Conservation (phyloP, 345 rosid genomes). For the Punica granatum region DNA sequence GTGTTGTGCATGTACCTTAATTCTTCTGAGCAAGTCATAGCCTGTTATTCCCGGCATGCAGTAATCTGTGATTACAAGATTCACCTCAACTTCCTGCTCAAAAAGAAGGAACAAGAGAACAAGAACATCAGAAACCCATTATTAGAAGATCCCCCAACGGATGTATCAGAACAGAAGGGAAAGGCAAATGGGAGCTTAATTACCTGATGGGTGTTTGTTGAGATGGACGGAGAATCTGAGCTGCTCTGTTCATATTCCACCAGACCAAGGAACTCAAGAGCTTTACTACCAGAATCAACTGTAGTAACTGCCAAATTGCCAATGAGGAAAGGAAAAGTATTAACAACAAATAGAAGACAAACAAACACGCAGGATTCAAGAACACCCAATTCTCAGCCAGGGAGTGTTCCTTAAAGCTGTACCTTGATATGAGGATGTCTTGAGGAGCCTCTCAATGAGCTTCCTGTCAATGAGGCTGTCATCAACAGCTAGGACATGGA, state of each 20-base stretch:
- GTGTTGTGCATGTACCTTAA: constrained; percentile 38
- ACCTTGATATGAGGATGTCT: constrained; percentile 91
- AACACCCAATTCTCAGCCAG: background rate
- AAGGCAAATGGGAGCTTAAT: background rate
- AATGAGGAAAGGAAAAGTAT: background rate
- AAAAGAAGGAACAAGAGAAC: background rate
- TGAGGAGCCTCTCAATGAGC: constrained; percentile 82
- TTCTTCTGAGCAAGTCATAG: constrained; percentile 68
- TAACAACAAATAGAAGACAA: background rate
- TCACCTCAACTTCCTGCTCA: constrained; percentile 47
- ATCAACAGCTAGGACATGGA: constrained; percentile 95
- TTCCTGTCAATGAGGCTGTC: constrained; percentile 76
- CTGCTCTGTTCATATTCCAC: constrained; percentile 27
- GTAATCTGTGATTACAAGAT: constrained; percentile 66
- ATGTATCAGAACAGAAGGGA: background rate
- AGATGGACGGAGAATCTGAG: constrained; percentile 18
- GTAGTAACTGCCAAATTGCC: constrained; percentile 39
- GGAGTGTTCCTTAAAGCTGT: background rate
- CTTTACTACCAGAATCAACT: constrained; percentile 74
- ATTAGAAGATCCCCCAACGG: background rate
- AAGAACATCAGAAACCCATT: constrained; percentile 7
- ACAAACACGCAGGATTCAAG: background rate
- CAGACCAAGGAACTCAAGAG: constrained; percentile 61
- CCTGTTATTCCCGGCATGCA: constrained; percentile 88
- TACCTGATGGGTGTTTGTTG: constrained; percentile 16